phyloP scores from a whole-genome alignment of 768 basidiomycete genomes.

The Lentinula boryana region DNA sequence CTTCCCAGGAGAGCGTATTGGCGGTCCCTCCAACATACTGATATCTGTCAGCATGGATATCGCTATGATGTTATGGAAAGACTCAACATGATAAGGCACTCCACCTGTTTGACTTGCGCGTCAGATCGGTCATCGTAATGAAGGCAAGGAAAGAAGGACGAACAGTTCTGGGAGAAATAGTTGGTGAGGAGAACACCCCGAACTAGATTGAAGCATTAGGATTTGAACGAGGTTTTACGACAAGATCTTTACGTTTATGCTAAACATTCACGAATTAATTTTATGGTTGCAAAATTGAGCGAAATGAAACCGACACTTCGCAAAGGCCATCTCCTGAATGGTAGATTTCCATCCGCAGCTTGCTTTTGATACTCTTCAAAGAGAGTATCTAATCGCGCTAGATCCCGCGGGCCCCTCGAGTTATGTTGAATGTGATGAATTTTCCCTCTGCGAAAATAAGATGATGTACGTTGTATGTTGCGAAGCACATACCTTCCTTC shows the following conservation, averaged over 20 bases:
- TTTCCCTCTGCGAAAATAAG: conserved; percentile 38
- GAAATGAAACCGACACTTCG: conserved; percentile 41
- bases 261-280: conserved; percentile 20
- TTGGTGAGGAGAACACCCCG: conserved; percentile 68
- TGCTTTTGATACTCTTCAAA: conserved; percentile 65
- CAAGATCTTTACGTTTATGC: conserved; percentile 55
- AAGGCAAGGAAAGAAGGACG: conserved; percentile 16
- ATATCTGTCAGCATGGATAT: not conserved
- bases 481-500: conserved; percentile 29
- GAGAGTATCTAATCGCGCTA: conserved; percentile 48
- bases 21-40: conserved; percentile 77
- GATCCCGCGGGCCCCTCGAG: conserved; percentile 26
- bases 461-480: not conserved
- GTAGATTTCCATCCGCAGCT: conserved; percentile 46
- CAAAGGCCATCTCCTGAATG: conserved; percentile 69
- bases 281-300: not conserved
- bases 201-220: conserved; percentile 30
- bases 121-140: not conserved
- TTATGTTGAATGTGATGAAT: conserved; percentile 66
- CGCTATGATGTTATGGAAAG: not conserved
- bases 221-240: not conserved
- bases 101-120: conserved; percentile 43
- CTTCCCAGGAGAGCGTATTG: conserved; percentile 61
- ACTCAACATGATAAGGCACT: conserved; percentile 52
- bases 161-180: conserved; percentile 84